A percentile compares a stretch with the other conserved stretches of the same genome.
These are phyloP conservation scores for Cylindrotheca fusiformis DNA, from an alignment of 108 stramenopile genomes.

Conservation along the genomic window DNA sequence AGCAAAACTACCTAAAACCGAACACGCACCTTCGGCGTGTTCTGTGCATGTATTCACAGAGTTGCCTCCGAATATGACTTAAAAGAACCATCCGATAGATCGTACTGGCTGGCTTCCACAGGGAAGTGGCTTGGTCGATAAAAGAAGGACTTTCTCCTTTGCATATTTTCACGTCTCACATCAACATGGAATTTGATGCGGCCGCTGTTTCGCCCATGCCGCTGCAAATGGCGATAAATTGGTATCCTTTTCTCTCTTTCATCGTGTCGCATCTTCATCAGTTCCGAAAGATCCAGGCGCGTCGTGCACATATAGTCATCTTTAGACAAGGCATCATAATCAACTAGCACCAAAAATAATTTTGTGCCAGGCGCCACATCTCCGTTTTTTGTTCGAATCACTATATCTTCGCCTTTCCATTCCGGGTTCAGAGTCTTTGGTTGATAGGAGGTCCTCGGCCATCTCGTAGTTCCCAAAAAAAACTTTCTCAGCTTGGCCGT, in stretches of 20 bases:
- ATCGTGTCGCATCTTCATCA: constrained; percentile 4
- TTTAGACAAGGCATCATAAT: constrained; percentile 38
- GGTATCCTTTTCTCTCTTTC: background rate
- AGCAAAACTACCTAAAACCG: no score
- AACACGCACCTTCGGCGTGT: no score
- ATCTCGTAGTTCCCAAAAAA: constrained; percentile 7
- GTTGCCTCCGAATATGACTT: no score
- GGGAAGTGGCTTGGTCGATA: background rate
- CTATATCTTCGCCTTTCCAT: constrained; percentile 21
- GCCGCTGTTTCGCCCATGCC: constrained; percentile 5
- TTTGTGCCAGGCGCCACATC: constrained; percentile 27
- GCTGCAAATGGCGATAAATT: constrained; percentile 8
- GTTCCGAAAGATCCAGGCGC: constrained; percentile 42
- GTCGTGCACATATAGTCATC: constrained; percentile 53
- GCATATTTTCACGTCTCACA: background rate
- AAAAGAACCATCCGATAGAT: no score
- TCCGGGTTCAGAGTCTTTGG: constrained; percentile 37
- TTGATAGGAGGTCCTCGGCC: constrained; percentile 29
- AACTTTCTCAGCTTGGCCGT: constrained; percentile 10
- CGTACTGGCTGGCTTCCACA: no score
- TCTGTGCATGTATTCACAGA: no score
- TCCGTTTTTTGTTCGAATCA: constrained; percentile 8
- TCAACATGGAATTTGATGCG: constrained; percentile 10
- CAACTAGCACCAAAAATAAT: constrained; percentile 49
- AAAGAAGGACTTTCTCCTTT: background rate